Base-by-base conservation (phyloP, 306 rosid genomes). In the Rosa multiflora region DNA sequence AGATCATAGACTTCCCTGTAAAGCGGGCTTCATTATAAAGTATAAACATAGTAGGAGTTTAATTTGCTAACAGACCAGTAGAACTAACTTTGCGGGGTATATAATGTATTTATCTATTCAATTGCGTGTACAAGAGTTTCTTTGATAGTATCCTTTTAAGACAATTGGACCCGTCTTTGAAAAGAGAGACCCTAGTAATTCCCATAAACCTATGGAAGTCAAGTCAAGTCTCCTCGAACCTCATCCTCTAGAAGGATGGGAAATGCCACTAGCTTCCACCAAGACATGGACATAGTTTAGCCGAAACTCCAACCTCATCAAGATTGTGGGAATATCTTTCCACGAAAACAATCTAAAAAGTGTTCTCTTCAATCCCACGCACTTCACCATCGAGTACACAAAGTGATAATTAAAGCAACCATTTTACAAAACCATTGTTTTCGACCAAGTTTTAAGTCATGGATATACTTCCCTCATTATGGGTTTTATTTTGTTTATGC, bases 201-300 rank as follows among this genome's bases (percentile, higher is more conserved):
- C 70, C 70, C 70, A 40, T 18, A 67, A 67, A 39, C 48, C 29
- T 67, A 8, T 67, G 20, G 8, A 39, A 35, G 49, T 39, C 15
- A 67, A 67, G 72, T 67, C 72, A 67, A 3, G 48, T 64, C 11
- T 64, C 21, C 69, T 35, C 70, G 70, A 64, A 64, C 44, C 44
- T 64, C 72, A 67, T 67, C 48, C 47, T 37, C 15, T 67, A 18
- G 26, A 40, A 39, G 10, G 72, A 67, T 18, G 72, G 49, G 72
- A 67, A 40, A 67, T 67, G 11, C 72, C 72, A 67, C 72, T 17
- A 39, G 26, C 72, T 8, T 17, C 72, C 48, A 39, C 72, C 72
- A 39, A 39, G 14, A 67, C 29, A 4, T 66, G 71, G 71, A 37
- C 46, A 39, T 66, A 66, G 20, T 66, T 17, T 37, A 66, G 47